phyloP scores from a whole-genome alignment of 148 eudicot genomes.

The Drosera capensis region DNA sequence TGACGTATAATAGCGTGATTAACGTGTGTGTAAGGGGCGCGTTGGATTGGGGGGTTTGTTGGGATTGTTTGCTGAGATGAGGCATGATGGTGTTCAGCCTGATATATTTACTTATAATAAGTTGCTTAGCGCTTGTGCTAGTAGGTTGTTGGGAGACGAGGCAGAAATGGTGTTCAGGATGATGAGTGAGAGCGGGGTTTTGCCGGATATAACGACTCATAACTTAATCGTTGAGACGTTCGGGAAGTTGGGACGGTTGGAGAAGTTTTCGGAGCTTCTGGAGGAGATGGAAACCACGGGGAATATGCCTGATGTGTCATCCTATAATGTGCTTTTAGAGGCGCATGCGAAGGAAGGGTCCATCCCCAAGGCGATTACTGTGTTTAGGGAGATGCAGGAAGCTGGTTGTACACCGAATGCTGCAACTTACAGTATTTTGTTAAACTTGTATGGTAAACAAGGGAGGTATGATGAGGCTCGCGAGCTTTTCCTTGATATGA shows the following conservation, averaged over 20 bases:
- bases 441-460: slow-evolving; percentile 69
- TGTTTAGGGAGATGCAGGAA: slow-evolving; percentile 88
- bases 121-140: slow-evolving; percentile 77
- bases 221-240: slow-evolving; percentile 76
- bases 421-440: slow-evolving; percentile 59
- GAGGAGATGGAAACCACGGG: slow-evolving; percentile 68
- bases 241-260: slow-evolving; percentile 54
- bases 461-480: slow-evolving; percentile 93
- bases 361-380: slow-evolving; percentile 71
- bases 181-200: slow-evolving; percentile 84
- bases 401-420: slow-evolving; percentile 83
- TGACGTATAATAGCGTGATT: slow-evolving; percentile 87
- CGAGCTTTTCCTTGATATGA: slow-evolving; percentile 91
- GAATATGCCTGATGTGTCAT: slow-evolving; percentile 67
- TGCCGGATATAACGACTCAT: slow-evolving; percentile 76
- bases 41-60: slow-evolving; percentile 79
- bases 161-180: slow-evolving; percentile 92
- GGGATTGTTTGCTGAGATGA: slow-evolving; percentile 87
- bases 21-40: slow-evolving; percentile 87
- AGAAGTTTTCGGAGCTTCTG: slow-evolving; percentile 61
- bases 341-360: slow-evolving; percentile 64
- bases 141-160: slow-evolving; percentile 62
- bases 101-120: slow-evolving; percentile 88
- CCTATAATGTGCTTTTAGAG: slow-evolving; percentile 79
- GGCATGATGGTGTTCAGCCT: slow-evolving; percentile 93